Evolutionary conservation across 2,329 filamentous ascomycete genomes (phyloP).

Genomic region (Helotiales sp.): DNA sequence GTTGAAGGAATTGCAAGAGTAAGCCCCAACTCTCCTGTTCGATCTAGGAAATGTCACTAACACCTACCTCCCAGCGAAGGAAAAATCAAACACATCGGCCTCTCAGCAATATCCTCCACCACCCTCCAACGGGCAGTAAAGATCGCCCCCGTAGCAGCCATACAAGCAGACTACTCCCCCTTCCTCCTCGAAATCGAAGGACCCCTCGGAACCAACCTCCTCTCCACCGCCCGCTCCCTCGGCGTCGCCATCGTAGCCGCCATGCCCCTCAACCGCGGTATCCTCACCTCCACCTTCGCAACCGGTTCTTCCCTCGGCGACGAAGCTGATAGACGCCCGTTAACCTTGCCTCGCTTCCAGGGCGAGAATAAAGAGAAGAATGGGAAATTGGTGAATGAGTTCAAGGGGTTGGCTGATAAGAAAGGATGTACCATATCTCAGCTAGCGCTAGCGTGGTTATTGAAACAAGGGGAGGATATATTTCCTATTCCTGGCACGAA

Average conservation of each 20-base stretch:
- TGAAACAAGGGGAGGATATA: constrained; percentile 59
- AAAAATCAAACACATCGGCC: constrained; percentile 56
- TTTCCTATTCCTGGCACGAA: constrained; percentile 59
- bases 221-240: constrained; percentile 55
- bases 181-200: constrained; percentile 59
- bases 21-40: background rate
- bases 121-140: constrained; percentile 52
- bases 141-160: constrained; percentile 48
- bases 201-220: constrained; percentile 40
- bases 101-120: constrained; percentile 50
- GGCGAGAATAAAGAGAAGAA: background rate
- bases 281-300: constrained; percentile 41
- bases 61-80: constrained; percentile 40
- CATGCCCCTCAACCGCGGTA: constrained; percentile 48
- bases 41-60: background rate
- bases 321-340: constrained; percentile 25
- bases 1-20: constrained; percentile 39
- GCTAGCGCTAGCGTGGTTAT: constrained; percentile 62
- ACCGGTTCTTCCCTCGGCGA: constrained; percentile 28
- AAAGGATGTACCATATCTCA: constrained; percentile 58
- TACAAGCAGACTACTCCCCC: constrained; percentile 54
- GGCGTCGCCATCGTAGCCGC: constrained; percentile 34
- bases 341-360: constrained; percentile 42
- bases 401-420: constrained; percentile 43
- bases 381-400: background rate